Percentiles rank a stretch among this genome's conserved stretches.
Conservation (phyloP, 2,329 filamentous ascomycete species). For the Cercospora berteroae region DNA sequence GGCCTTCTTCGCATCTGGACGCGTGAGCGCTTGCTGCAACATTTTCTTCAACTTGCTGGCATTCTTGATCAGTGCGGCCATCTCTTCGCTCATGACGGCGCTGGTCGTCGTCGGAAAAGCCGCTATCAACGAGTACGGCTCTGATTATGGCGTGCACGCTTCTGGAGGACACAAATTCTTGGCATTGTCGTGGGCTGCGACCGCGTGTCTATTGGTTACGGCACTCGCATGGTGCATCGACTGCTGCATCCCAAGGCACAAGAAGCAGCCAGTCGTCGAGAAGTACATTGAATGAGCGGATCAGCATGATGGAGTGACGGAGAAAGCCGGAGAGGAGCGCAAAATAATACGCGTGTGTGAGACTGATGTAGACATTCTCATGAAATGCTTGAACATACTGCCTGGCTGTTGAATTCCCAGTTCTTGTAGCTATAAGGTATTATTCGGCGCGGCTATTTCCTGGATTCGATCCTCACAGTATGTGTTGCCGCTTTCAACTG, state of each 20-base stretch:
- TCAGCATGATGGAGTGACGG: not conserved
- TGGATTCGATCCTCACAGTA: not conserved
- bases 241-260: not conserved
- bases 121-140: slow-evolving; percentile 54
- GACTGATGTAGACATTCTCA: not conserved
- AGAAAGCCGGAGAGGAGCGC: not conserved
- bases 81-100: slow-evolving; percentile 72
- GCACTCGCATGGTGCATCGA: not conserved
- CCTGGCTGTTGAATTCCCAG: not conserved
- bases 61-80: slow-evolving; percentile 62
- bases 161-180: not conserved
- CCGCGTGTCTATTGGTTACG: not conserved
- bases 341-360: not conserved
- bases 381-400: not conserved
- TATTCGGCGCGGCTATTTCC: not conserved
- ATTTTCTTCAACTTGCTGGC: slow-evolving; percentile 51
- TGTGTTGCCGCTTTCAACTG: not conserved
- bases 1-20: slow-evolving; percentile 47
- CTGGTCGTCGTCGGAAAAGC: slow-evolving; percentile 54
- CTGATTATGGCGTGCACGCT: not conserved
- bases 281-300: not conserved
- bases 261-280: not conserved
- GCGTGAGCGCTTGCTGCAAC: slow-evolving; percentile 52
- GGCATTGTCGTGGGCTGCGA: not conserved
- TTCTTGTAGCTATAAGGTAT: too few species aligned